These are phyloP conservation scores for Rubia peregrina DNA, from an alignment of 305 asterid species.

Conservation along the genomic window DNA sequence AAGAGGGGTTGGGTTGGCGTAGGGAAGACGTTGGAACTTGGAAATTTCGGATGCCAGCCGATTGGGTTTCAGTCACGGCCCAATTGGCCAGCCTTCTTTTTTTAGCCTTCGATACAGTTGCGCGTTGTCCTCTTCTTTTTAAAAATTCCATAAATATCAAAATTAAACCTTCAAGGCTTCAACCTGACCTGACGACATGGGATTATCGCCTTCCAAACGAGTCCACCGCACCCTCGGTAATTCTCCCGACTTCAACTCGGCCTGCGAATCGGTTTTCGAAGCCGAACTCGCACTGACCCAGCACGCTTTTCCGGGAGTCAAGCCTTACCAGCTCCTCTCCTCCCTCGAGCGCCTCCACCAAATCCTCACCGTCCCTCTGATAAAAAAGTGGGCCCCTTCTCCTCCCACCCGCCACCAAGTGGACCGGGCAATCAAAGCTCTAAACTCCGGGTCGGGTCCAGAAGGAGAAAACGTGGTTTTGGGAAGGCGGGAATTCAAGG, in stretches of 20 bases:
- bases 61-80: too few species aligned
- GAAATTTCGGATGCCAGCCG: too few species aligned
- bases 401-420: conserved; percentile 58
- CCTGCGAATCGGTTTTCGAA: conserved; percentile 48
- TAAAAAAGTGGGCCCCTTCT: conserved; percentile 52
- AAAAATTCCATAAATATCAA: too few species aligned
- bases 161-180: too few species aligned
- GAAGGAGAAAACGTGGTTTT: conserved; percentile 28
- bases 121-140: too few species aligned
- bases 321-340: conserved; percentile 41
- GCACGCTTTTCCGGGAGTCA: conserved; percentile 66
- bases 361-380: not conserved
- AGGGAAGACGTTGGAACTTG: too few species aligned
- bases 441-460: conserved; percentile 20
- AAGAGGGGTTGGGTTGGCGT: too few species aligned
- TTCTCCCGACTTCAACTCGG: conserved; percentile 52
- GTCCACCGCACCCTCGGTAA: conserved; percentile 33
- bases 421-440: conserved; percentile 42
- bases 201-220: conserved; percentile 60
- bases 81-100: too few species aligned
- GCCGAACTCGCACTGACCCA: conserved; percentile 51
- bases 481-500: conserved; percentile 43
- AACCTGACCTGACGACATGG: conserved; percentile 49
- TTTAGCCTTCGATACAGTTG: too few species aligned
- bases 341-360: too few species aligned